phyloP scores from a whole-genome alignment of 2,329 filamentous ascomycete genomes.

The Fusarium hostae region DNA sequence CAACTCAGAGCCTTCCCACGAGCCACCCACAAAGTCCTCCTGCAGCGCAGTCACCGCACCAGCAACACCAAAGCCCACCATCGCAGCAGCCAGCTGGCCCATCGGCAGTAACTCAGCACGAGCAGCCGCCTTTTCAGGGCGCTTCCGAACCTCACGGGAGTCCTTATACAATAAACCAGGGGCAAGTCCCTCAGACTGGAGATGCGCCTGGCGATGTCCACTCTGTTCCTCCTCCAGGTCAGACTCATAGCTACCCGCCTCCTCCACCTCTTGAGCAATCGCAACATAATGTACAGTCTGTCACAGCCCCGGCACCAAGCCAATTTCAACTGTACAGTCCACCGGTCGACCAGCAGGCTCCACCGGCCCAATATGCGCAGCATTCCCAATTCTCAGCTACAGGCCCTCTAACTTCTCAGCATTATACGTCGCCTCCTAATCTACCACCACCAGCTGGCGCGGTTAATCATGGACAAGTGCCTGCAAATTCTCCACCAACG shows the following conservation, averaged over 20 bases:
- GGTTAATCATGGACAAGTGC: neutral
- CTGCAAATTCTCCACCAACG: rapidly evolving
- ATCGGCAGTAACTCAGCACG: neutral
- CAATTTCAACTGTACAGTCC: neutral
- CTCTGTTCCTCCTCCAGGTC: neutral
- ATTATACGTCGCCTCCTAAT: neutral
- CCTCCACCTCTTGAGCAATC: neutral
- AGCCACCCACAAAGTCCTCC: neutral
- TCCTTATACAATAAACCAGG: neutral
- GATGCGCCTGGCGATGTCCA: neutral
- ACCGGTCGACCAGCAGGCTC: neutral
- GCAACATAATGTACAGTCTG: neutral
- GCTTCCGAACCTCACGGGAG: neutral
- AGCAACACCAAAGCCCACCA: neutral
- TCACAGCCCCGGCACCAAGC: neutral
- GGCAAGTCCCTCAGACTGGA: neutral
- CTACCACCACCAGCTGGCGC: neutral
- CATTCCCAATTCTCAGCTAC: neutral
- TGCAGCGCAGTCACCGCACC: neutral
- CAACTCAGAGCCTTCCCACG: neutral
- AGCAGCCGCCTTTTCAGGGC: neutral
- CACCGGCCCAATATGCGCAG: neutral
- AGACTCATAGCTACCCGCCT: neutral
- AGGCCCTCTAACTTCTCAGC: neutral
- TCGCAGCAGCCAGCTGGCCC: neutral